Evolutionary conservation across 2,329 filamentous ascomycete genomes (phyloP), one percentile per base, ranked within the genome.

Genomic region (Hymenoscyphus linearis): DNA sequence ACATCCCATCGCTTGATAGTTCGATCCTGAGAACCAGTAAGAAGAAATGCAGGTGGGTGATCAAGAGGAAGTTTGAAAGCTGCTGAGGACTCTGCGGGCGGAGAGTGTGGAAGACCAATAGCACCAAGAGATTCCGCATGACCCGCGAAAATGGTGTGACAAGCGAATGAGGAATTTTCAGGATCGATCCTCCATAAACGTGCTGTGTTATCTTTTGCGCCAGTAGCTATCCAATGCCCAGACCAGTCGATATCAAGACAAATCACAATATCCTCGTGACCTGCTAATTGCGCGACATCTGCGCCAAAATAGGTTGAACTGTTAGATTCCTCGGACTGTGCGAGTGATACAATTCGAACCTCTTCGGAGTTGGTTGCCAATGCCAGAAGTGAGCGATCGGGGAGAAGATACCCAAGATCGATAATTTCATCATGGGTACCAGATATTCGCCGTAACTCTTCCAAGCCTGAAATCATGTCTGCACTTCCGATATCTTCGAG

Each of bases 341-440:
- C 75, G 7, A 95, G 82, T 0, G 91, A 96, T 2, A 99, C 86
- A 60, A 99, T 83, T 54, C 93, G 86, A 58, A 99, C 85, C 64
- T 96, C 93, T 75, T 99, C 95, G 0, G 93, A 91, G 74, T 99
- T 99, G 2, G 93, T 98, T 6, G 93, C 95, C 27, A 99, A 79
- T 5, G 95, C 96, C 64, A 99, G 81, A 57, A 96, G 77, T 2
- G 91, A 93, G 61, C 85, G 85, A 69, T 96, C 88, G 0, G 87
- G 85, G 1, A 95, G 85, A 59, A 98, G 80, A 70, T 95, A 97
- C 34, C 88, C 90, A 36, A 99, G 78, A 72, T 99, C 96, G 67
- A 99, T 97, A 58, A 99, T 92, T 74, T 99, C 95, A 73, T 99
- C 96, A 74, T 98, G 92, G 6, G 95, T 97, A 58, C 95, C 96